Evolutionary conservation across 495 filamentous ascomycete genomes (phyloP), one percentile per base, ranked within the genome.

Genomic region (Penicillium cinerascens): DNA sequence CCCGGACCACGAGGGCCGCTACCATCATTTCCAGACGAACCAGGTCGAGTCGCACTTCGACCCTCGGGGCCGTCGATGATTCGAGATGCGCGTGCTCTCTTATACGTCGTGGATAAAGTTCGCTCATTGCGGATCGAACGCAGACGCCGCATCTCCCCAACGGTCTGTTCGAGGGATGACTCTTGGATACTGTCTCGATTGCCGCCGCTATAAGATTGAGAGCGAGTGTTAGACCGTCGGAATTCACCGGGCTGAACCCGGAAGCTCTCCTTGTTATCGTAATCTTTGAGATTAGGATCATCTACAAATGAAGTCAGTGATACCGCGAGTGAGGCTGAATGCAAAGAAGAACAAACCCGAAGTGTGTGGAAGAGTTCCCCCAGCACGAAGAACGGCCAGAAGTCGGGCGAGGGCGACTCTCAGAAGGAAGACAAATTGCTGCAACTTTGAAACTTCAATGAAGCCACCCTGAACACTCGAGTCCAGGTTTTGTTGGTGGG

Each of bases 101-200:
- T 91, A 61, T 91, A 87, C 18, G 90, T 96, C 5, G 87, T 93
- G 11, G 91, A 96, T 15, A 99, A 74, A 52, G 92, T 89, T 51
- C 92, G 91, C 57, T 97, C 92, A 69, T 97, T 85, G 20, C 95
- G 85, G 20, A 92, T 96, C 41, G 93, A 97, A 48, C 92, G 83
- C 46, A 97, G 70, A 52, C 93, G 81, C 51, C 87, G 85, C 71
- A 99, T 95, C 71, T 97, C 92, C 49, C 92, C 92, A 42, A 99
- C 87, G 21, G 92, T 93, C 69, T 95, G 92, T 68, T 96, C 91
- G 61, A 97, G 95, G 15, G 90, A 91, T 23, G 87, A 87, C 60
- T 83, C 83, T 42, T 86, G 76, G 21, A 77, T 69, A 51, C 69
- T 74, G 47, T 87, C 81, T 25, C 72, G 69, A 40, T 77, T 33